Evolutionary conservation across 495 filamentous ascomycete genomes (phyloP), one percentile per base, ranked within the genome.

Genomic region (Parachaetomium inaequale): DNA sequence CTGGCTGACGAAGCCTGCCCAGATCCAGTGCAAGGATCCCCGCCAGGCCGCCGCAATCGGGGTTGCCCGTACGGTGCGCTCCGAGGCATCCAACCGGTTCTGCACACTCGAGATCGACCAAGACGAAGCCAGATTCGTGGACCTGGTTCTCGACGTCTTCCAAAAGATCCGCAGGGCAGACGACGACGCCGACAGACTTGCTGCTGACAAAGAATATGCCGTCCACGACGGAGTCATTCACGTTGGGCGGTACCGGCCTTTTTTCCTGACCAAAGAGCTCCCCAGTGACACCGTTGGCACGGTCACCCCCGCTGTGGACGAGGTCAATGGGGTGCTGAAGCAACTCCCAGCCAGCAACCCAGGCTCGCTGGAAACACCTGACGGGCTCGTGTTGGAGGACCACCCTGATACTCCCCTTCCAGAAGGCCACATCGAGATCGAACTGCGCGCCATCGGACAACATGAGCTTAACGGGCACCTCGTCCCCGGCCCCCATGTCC

Each of bases 21-120:
- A 76, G 32, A 63, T 75, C 10, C 42, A 58, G 11, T 75, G 73
- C 60, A 14, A 29, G 2, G 67, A 75, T 26, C 72, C 71, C 0
- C 64, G 64, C 1, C 59, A 58, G 0, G 74, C 72, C 31, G 62
- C 65, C 19, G 66, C 63, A 29, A 25, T 68, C 42, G 70, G 68
- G 26, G 55, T 61, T 0, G 58, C 66, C 8, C 64, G 71, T 29
- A 64, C 58, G 15, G n/a, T 71, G 2, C 66, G 65, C 1, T 59
- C 63, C 34, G 70, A 75, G 66, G 43, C 63, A 11, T 52, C 32
- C 5, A 54, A 72, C 4, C 58, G 67, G 6, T 46, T 73, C 11
- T 64, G 52, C 53, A 70, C 66, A 0, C 64, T 70, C 42, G 66
- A 74, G 52, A 63, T 72, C 28, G 46, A 62, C 17, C 31, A 52